A percentile compares a stretch with the other conserved stretches of the same genome.
Conservation (phyloP, 177 flowering plant species). For the Vitis hybrid region DNA sequence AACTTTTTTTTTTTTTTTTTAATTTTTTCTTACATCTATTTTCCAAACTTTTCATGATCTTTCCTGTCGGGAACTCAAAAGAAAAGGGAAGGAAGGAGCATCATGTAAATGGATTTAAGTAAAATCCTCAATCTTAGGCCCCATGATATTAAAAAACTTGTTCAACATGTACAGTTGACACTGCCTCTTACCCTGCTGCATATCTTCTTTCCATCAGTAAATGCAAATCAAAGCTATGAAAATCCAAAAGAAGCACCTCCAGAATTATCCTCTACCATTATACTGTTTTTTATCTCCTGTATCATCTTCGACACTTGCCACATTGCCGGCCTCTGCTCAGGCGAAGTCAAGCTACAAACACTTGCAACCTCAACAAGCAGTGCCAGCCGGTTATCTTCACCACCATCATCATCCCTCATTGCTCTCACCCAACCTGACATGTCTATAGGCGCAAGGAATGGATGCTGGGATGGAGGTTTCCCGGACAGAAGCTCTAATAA, state of each 20-base stretch:
- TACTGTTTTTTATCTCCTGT: slow-evolving; percentile 50
- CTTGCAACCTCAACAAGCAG: slow-evolving; percentile 46
- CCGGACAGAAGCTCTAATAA: slow-evolving; percentile 51
- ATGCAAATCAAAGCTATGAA: slow-evolving; percentile 7
- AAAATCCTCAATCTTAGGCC: slow-evolving; percentile 2
- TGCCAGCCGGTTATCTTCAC: slow-evolving; percentile 26
- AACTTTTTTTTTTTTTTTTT: no score
- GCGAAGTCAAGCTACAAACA: slow-evolving; percentile 35
- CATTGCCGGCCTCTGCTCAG: slow-evolving; percentile 53
- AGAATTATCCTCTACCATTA: slow-evolving; percentile 22
- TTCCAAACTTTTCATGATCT: no score
- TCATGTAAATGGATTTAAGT: background rate
- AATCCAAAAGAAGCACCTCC: slow-evolving; percentile 8
- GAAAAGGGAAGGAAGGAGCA: background rate
- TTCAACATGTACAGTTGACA: background rate
- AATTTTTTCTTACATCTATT: no score
- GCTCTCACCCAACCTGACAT: slow-evolving; percentile 47
- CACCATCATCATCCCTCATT: slow-evolving; percentile 33
- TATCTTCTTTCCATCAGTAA: background rate
- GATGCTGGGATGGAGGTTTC: slow-evolving; percentile 41
- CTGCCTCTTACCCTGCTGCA: no score
- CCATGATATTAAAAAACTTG: background rate
- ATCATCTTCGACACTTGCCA: slow-evolving; percentile 56
- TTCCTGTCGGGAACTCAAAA: no score
- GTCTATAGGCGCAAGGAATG: slow-evolving; percentile 34